Evolutionary conservation across 1,139 yeast species (phyloP), one percentile per base, ranked within the genome.

Genomic region (Magnusiomyces suaveolens): DNA sequence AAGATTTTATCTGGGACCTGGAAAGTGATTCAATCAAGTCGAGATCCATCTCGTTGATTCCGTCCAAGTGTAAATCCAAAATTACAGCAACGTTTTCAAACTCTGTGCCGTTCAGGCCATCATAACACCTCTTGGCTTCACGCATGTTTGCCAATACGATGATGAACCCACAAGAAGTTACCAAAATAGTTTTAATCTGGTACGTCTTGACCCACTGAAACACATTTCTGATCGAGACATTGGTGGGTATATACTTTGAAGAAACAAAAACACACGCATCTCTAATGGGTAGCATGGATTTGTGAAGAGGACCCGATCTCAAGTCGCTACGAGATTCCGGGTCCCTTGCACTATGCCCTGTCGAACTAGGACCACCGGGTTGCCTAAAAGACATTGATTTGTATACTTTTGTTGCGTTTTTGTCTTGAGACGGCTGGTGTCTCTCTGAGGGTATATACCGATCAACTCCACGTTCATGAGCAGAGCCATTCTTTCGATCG

Each of bases 1-100:
- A 10, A 6, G 16, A 4, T 36, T 36, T 36, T 3, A 10, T 36
- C 16, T 36, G 8, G 18, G 41, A 36, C 38, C 48, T 1, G 43
- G 20, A 36, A 36, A 36, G 4, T 16, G 41, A 36, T 24, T 51
- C 43, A 44, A 38, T 33, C 20, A 57, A 57, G 20, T 46, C 33
- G 16, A 66, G 62, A 52, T 66, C 69, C 20, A 67, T 61, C 46
- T 65, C 67, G 24, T 57, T 58, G 32, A 53, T 46, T 8, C 55
- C 55, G 14, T 46, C 43, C 16, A 46, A 33, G 44, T 44, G 49
- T 44, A 53, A 33, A 3, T 50, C 50, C 51, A 53, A n/a, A 16
- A 33, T n/a, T 3, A 48, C 43, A 21, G 26, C 20, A 14, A 14
- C 8, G 23, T 21, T n/a, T 14, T 18, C 16, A 38, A 38, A 48